Conservation (phyloP, 345 rosid genomes). For the Dipteronia dyeriana region DNA sequence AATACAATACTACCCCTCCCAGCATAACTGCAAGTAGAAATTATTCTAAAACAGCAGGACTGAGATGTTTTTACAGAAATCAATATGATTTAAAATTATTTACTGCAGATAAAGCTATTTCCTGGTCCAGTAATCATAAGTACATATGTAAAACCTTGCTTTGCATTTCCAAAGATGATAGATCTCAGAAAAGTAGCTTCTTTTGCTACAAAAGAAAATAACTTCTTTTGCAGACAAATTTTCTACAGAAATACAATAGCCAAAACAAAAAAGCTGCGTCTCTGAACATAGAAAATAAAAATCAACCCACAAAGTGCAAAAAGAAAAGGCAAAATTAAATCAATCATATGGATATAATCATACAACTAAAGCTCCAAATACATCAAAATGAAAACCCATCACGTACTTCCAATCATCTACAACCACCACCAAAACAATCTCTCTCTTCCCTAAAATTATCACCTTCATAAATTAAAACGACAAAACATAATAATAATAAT, state of each 20-base stretch:
- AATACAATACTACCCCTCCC: not conserved
- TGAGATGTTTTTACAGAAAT: not conserved
- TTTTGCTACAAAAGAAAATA: not conserved
- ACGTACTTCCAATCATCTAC: not conserved
- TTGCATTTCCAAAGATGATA: not conserved
- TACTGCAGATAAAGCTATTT: too few species aligned
- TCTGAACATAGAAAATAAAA: not conserved
- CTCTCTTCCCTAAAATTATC: not conserved
- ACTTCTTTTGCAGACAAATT: not conserved
- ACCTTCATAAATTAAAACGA: not conserved
- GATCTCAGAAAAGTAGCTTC: conserved; percentile 6
- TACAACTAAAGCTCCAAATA: not conserved
- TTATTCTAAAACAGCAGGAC: not conserved
- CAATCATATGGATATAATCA: not conserved
- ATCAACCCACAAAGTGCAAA: not conserved
- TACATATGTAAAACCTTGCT: not conserved
- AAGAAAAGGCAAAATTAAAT: not conserved
- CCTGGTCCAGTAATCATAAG: not conserved
- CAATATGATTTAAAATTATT: not conserved
- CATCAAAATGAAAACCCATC: not conserved
- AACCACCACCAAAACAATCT: not conserved
- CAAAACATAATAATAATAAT: not conserved
- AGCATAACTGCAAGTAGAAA: not conserved
- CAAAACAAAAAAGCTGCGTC: not conserved
- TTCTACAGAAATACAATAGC: not conserved